Evolutionary conservation across 805 yeast species (phyloP).

Genomic region (Trichomonascus vanleenenianus): DNA sequence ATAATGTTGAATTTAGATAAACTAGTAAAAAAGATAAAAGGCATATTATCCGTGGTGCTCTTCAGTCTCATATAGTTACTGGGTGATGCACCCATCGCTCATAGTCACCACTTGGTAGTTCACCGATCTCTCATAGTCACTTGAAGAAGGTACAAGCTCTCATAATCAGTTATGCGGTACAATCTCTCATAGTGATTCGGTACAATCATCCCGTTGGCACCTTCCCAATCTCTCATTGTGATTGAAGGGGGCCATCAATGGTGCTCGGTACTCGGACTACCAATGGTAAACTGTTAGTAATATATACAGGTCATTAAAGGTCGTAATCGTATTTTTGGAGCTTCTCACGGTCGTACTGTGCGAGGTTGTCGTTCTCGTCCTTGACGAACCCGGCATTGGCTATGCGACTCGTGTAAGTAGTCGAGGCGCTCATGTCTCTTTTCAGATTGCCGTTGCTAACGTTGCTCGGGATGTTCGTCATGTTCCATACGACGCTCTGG

Average conservation of each 20-base stretch:
- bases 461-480: not conserved
- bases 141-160: not conserved
- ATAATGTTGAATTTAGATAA: too few relatives aligned
- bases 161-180: too few relatives aligned
- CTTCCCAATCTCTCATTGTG: too few relatives aligned
- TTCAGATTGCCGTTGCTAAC: not conserved
- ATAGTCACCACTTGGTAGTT: not conserved
- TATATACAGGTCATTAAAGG: not conserved
- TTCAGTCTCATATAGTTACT: too few relatives aligned
- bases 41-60: not conserved
- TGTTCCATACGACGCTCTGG: not conserved
- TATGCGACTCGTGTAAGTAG: not conserved
- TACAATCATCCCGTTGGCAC: too few relatives aligned
- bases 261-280: too few relatives aligned
- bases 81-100: too few relatives aligned
- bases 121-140: not conserved
- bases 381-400: slow-evolving; percentile 2
- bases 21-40: too few relatives aligned
- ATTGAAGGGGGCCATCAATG: too few relatives aligned
- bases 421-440: not conserved
- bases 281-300: too few relatives aligned
- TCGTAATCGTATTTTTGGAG: not conserved
- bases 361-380: not conserved
- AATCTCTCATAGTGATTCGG: too few relatives aligned
- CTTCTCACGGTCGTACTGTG: not conserved